Conservation (phyloP, 345 rosid genomes). For the Brassica juncea region DNA sequence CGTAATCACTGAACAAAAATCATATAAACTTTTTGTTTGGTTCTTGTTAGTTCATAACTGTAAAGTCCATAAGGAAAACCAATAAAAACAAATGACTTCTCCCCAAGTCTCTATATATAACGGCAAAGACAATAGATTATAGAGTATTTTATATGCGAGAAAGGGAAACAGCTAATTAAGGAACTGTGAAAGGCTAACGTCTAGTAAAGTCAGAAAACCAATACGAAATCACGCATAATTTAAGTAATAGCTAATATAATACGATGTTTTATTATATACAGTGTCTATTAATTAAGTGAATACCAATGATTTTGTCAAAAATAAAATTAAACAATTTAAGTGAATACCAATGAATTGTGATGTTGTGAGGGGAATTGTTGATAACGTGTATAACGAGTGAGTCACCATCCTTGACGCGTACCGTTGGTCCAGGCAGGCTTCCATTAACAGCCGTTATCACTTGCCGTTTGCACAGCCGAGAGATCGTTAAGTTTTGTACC, state of each 20-base stretch:
- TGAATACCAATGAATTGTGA: constrained; percentile 83
- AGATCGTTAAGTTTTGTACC: constrained; percentile 67
- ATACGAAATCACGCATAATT: not conserved
- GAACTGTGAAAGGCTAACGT: constrained; percentile 23
- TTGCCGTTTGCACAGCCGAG: constrained; percentile 57
- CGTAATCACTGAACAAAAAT: not conserved
- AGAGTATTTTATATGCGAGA: not conserved
- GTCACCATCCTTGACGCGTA: constrained; percentile 71
- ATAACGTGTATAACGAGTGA: constrained; percentile 67
- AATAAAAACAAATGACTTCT: constrained; percentile 3
- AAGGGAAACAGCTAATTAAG: not conserved
- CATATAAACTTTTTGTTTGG: not conserved
- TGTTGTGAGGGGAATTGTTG: constrained; percentile 79
- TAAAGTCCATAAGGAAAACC: not conserved
- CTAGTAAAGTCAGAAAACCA: not conserved
- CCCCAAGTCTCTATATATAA: not conserved
- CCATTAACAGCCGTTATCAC: constrained; percentile 76
- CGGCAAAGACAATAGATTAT: not conserved
- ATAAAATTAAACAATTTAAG: not conserved
- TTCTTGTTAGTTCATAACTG: not conserved
- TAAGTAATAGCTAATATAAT: not conserved
- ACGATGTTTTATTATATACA: not conserved
- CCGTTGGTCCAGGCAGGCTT: constrained; percentile 72
- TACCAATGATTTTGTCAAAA: not conserved
- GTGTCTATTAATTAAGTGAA: not conserved